These are phyloP conservation scores for Gynostemma pentaphyllum DNA, from an alignment of 306 rosid species.

Conservation along the genomic window DNA sequence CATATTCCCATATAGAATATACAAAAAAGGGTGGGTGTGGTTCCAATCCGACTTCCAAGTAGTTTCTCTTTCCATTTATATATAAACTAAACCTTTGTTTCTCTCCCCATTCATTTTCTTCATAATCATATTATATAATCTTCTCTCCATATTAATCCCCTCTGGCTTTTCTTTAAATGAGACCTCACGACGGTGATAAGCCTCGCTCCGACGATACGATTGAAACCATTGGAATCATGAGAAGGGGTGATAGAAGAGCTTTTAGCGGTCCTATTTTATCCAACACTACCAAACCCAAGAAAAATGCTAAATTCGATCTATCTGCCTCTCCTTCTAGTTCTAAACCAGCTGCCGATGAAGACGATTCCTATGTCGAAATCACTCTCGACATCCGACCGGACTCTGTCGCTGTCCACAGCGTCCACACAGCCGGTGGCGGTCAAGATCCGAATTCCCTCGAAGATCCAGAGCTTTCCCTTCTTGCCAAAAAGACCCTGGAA, in stretches of 20 bases:
- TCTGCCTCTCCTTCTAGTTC: constrained; percentile 8
- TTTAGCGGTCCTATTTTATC: constrained; percentile 32
- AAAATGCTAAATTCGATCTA: constrained; percentile 10
- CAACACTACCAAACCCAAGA: constrained; percentile 1
- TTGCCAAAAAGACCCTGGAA: constrained; percentile 28
- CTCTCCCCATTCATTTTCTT: background rate
- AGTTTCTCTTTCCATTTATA: background rate
- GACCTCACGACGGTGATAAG: background rate
- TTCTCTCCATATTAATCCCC: background rate
- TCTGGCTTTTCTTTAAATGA: background rate
- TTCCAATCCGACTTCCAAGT: background rate
- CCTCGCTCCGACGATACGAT: background rate
- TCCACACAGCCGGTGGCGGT: constrained; percentile 22
- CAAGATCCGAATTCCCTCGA: constrained; percentile 11
- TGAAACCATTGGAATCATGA: background rate
- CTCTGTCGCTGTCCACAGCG: constrained; percentile 50
- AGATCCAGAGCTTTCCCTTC: constrained; percentile 31
- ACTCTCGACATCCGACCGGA: constrained; percentile 49
- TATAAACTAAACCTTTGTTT: background rate
- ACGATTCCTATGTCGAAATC: constrained; percentile 33
- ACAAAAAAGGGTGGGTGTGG: background rate
- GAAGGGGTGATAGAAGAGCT: constrained; percentile 6
- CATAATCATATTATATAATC: background rate
- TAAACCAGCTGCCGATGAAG: background rate
- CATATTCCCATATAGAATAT: background rate